phyloP scores from a whole-genome alignment of 169 alveolate genomes.

The Neospora caninum region DNA sequence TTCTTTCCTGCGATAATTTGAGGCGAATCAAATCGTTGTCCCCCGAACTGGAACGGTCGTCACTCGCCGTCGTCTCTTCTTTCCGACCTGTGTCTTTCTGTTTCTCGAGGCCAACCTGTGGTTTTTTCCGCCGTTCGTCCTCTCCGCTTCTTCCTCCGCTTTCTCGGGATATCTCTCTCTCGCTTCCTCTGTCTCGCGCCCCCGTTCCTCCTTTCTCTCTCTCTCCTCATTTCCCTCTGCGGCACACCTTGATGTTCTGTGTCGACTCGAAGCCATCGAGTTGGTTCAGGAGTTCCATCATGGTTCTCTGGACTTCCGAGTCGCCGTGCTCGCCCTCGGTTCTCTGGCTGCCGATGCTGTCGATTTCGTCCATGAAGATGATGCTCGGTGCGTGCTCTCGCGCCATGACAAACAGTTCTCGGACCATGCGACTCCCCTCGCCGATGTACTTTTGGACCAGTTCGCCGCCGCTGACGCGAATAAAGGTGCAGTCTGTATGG shows the following conservation, averaged over 20 bases:
- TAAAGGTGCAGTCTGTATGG: constrained; percentile 78
- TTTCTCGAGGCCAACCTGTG: too few species aligned
- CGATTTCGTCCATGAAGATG: constrained; percentile 76
- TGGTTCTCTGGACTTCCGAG: constrained; percentile 99
- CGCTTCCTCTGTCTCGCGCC: background rate
- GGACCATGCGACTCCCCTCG: constrained; percentile 78
- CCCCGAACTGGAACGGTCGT: too few species aligned
- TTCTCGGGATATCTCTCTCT: too few species aligned
- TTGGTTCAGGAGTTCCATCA: constrained; percentile 99
- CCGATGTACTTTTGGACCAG: constrained; percentile 90
- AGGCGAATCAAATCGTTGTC: too few species aligned
- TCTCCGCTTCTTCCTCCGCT: too few species aligned
- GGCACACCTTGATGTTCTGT: constrained; percentile 94
- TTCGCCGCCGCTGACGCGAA: constrained; percentile 91
- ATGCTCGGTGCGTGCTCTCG: constrained; percentile 78
- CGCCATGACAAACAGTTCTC: constrained; percentile 76
- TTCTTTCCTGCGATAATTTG: too few species aligned
- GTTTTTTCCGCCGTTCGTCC: too few species aligned
- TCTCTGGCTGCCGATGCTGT: constrained; percentile 74
- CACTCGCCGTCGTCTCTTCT: too few species aligned
- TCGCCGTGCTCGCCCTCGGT: constrained; percentile 98
- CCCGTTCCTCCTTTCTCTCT: background rate
- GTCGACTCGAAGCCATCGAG: constrained; percentile 99
- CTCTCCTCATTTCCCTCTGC: background rate
- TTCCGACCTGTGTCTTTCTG: too few species aligned